Conservation (phyloP, 345 rosid genomes). For the Arabidopsis arenosa region DNA sequence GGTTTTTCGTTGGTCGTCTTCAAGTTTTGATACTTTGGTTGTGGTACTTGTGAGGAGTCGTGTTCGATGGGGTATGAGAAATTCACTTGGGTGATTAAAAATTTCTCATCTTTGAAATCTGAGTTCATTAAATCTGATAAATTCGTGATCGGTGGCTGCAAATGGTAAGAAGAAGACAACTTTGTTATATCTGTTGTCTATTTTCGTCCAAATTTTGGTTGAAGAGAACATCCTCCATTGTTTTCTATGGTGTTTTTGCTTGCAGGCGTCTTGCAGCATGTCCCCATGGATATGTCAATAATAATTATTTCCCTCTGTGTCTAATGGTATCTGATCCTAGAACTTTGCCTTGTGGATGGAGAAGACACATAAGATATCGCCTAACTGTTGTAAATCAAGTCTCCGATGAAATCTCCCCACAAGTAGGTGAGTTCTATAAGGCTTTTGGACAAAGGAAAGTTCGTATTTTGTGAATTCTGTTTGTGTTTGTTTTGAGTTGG, state of each 20-base stretch:
- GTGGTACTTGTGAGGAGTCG: too few relatives aligned
- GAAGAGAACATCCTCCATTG: too few relatives aligned
- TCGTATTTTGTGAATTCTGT: not conserved
- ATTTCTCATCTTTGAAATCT: not conserved
- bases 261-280: not conserved
- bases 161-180: not conserved
- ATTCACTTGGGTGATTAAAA: not conserved
- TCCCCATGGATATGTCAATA: too few relatives aligned
- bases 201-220: not conserved
- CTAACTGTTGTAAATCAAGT: conserved; percentile 2
- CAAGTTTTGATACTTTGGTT: not conserved
- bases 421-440: too few relatives aligned
- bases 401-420: not conserved
- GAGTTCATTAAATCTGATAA: too few relatives aligned
- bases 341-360: not conserved
- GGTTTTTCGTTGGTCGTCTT: not conserved
- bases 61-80: not conserved
- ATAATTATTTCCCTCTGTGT: too few relatives aligned
- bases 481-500: not conserved
- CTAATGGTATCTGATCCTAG: too few relatives aligned
- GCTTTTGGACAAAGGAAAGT: too few relatives aligned
- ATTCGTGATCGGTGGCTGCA: not conserved
- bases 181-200: not conserved
- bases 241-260: not conserved
- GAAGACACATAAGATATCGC: not conserved